phyloP scores from a whole-genome alignment of 768 basidiomycete species.

The Boletellus sp. region DNA sequence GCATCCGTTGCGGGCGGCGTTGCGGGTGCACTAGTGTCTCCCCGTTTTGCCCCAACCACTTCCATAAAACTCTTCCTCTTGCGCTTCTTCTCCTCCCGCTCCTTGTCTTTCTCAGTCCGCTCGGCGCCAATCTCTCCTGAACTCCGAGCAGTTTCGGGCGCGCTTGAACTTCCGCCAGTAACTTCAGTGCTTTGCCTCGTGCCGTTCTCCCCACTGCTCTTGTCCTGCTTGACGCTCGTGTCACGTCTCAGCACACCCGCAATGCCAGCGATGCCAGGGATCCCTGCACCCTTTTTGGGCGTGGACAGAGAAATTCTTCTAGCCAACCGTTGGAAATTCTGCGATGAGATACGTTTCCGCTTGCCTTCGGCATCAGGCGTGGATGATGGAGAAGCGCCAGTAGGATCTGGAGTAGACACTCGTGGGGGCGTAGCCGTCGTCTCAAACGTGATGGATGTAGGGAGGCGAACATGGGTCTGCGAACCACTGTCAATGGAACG shows the following conservation, averaged over 20 bases:
- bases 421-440: constrained; percentile 55
- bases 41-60: constrained; percentile 32
- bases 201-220: constrained; percentile 27
- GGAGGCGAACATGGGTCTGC: constrained; percentile 23
- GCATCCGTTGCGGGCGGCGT: constrained; percentile 32
- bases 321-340: constrained; percentile 82
- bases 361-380: constrained; percentile 71
- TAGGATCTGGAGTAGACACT: constrained; percentile 66
- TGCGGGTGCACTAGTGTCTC: constrained; percentile 23
- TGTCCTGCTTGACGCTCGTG: constrained; percentile 41
- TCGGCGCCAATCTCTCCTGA: constrained; percentile 49
- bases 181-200: constrained; percentile 18
- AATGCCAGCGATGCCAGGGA: constrained; percentile 28
- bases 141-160: constrained; percentile 39
- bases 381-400: constrained; percentile 56
- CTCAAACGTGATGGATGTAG: constrained; percentile 59
- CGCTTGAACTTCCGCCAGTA: constrained; percentile 26
- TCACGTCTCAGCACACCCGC: constrained; percentile 31
- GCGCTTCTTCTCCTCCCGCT: constrained; percentile 59
- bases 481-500: constrained; percentile 29
- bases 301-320: constrained; percentile 65
- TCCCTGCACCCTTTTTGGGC: constrained; percentile 51
- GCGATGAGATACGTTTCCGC: constrained; percentile 76
- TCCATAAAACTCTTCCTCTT: constrained; percentile 56
- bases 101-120: constrained; percentile 48